A percentile compares a stretch with the other conserved stretches of the same genome.
These are phyloP conservation scores for Aegilops umbellulata DNA, from an alignment of 176 grass and related monocot genomes.

Conservation along the genomic window DNA sequence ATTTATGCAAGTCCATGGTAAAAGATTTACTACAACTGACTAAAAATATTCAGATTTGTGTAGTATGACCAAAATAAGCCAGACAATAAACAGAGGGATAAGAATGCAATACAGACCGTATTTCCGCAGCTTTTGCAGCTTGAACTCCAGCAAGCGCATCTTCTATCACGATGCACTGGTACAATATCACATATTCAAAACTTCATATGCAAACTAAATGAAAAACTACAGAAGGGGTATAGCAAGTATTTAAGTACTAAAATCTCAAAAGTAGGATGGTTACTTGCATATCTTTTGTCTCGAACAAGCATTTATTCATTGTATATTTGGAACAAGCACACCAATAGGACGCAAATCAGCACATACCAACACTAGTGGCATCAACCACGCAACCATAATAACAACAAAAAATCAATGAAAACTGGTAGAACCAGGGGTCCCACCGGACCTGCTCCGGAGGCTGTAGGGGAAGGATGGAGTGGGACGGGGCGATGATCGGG, in stretches of 20 bases:
- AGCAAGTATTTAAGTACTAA: background rate
- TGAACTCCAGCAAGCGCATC: conserved; percentile 97
- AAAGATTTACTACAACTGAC: conserved; percentile 1
- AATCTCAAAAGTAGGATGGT: background rate
- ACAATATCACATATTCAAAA: conserved; percentile 16
- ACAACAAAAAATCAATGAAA: background rate
- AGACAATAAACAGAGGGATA: background rate
- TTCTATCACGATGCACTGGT: conserved; percentile 96
- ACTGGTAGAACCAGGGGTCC: too few species aligned
- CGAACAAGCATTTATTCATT: background rate
- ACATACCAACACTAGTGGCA: background rate
- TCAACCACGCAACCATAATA: background rate
- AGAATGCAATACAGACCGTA: conserved; percentile 55
- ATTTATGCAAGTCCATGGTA: background rate
- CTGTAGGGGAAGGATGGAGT: too few species aligned
- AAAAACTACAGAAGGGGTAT: background rate
- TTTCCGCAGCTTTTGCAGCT: conserved; percentile 91
- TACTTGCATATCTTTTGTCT: background rate
- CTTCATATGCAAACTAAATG: conserved; percentile 13
- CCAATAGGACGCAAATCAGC: background rate
- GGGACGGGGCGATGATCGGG: too few species aligned
- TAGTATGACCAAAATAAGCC: conserved; percentile 21
- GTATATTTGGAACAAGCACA: background rate
- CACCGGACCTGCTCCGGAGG: too few species aligned
- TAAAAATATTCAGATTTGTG: conserved; percentile 23